Base-by-base conservation (phyloP, 768 basidiomycete genomes). In the Piloderma croceum region DNA sequence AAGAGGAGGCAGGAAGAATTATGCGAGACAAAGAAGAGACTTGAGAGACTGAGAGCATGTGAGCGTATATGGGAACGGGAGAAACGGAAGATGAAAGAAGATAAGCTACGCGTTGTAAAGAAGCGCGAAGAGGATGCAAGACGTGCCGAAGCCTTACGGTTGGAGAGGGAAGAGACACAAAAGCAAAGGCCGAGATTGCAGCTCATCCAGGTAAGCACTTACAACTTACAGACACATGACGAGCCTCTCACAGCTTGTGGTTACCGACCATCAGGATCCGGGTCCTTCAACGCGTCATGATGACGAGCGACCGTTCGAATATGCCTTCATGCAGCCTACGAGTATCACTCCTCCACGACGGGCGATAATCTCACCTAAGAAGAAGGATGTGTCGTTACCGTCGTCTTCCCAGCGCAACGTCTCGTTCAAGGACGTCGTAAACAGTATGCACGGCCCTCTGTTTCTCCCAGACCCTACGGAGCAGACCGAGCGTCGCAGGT, bases 401-500 rank as follows among this genome's bases (percentile, higher is more conserved):
- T 62, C 61, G 34, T 60, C 67, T 42, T 58, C 63, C 29, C 56
- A 64, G 17, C 63, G 64, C 17, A 49, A 67, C 6, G 70, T 82
- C 9, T 57, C 74, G 1, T 81, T 82, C 56, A 65, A 67, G 36
- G 75, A 78, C 24, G 79, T 82, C 36, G 58, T 77, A 32, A 54
- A 54, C 33, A 70, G 72, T 53, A 80, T 82, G 75, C 65, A 73
- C 31, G 80, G 80, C 4, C 63, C 68, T 4, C 62, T 82, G 15
- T 82, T 82, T 48, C 76, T 71, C 2, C 44, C 54, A 4, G 66
- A 72, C 22, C 41, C 53, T 24, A 54, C 47, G 37, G 61, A 49
- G 50, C 64, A 51, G 38, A 61, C n/a, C n/a, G n/a, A n/a, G n/a
- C n/a, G n/a, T n/a, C n/a, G n/a, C n/a, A n/a, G n/a, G n/a, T n/a